Percentiles rank a stretch among this genome's conserved stretches.
phyloP scores from a whole-genome alignment of 2,329 filamentous ascomycete species.

The Coniella lustricola region DNA sequence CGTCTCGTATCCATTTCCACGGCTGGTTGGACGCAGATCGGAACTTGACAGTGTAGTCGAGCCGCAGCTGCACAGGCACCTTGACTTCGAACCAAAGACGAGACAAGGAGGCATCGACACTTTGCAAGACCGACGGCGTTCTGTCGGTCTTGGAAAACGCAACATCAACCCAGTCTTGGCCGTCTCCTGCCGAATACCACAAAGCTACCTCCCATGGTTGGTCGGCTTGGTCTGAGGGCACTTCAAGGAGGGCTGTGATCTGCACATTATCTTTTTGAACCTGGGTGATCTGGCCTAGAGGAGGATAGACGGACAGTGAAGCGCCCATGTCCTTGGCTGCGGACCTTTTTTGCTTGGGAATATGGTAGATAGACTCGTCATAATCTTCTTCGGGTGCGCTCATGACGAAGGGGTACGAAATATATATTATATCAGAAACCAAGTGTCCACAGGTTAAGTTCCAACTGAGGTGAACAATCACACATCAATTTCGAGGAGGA shows the following conservation, averaged over 20 bases:
- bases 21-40: constrained; percentile 41
- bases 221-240: constrained; percentile 45
- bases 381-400: constrained; percentile 26
- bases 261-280: constrained; percentile 40
- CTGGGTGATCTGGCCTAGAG: constrained; percentile 67
- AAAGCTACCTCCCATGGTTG: constrained; percentile 65
- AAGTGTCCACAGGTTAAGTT: too few species aligned
- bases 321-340: constrained; percentile 29
- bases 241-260: constrained; percentile 66
- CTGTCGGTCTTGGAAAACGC: constrained; percentile 24
- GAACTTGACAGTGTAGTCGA: constrained; percentile 68
- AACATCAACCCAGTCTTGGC: constrained; percentile 53
- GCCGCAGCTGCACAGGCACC: constrained; percentile 38
- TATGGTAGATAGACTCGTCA: constrained; percentile 30
- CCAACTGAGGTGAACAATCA: too few species aligned
- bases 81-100: constrained; percentile 48
- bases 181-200: constrained; percentile 53
- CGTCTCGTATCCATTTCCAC: constrained; percentile 68
- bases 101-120: constrained; percentile 25
- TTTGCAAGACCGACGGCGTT: constrained; percentile 46
- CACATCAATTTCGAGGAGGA: too few species aligned
- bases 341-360: constrained; percentile 31
- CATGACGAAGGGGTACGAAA: constrained; percentile 11
- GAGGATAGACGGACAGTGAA: constrained; percentile 52
- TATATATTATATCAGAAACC: too few species aligned